These are phyloP conservation scores for Podaxis carcinomalis DNA, from an alignment of 768 basidiomycete genomes.

Conservation along the genomic window DNA sequence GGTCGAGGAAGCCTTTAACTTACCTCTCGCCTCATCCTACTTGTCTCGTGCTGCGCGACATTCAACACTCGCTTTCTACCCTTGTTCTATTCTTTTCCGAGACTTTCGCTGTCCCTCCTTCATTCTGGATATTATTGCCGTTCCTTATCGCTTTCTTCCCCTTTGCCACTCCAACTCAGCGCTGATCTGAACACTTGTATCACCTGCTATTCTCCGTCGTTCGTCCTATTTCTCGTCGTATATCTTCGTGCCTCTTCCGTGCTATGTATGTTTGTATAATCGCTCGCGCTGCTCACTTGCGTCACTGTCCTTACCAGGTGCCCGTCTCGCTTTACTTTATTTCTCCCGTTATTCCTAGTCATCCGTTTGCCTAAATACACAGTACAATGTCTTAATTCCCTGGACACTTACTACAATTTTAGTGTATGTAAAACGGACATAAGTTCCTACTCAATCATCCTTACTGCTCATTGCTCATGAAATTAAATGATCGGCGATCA, in stretches of 20 bases:
- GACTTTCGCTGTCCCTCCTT: neutral
- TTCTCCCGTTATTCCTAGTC: neutral
- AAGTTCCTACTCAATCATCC: neutral
- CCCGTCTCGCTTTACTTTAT: neutral
- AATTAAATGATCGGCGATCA: neutral
- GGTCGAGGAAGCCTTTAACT: constrained; percentile 2
- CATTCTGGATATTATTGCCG: neutral
- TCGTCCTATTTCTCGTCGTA: no score
- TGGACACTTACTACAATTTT: neutral
- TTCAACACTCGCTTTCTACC: neutral
- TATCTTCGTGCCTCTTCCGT: no score
- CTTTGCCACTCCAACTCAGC: neutral
- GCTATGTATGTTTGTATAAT: neutral
- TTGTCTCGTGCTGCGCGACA: neutral
- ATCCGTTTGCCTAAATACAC: neutral
- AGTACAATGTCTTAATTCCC: neutral
- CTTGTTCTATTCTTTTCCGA: neutral
- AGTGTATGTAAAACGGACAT: neutral
- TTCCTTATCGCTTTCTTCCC: neutral
- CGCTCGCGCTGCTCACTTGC: neutral
- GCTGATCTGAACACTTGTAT: neutral
- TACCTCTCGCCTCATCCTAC: neutral
- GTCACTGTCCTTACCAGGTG: neutral
- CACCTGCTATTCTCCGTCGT: neutral
- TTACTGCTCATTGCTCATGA: neutral